Percentiles rank a stretch among this genome's conserved stretches.
Conservation (phyloP, 345 rosid genomes). For the Balakata baccata region DNA sequence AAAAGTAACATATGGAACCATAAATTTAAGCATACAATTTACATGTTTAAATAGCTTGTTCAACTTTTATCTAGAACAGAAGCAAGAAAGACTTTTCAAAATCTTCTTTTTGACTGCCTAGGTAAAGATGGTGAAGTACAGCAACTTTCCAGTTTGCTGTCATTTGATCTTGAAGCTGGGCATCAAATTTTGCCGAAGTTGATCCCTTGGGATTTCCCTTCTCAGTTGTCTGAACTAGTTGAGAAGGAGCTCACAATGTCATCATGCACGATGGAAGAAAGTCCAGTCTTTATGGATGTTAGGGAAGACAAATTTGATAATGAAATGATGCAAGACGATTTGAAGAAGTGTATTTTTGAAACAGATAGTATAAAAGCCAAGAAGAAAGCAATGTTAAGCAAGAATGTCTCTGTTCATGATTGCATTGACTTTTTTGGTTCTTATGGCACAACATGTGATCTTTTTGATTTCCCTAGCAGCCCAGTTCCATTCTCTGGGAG, state of each 20-base stretch:
- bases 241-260: constrained; percentile 63
- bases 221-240: constrained; percentile 64
- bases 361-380: constrained; percentile 51
- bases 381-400: constrained; percentile 73
- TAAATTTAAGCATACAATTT: neutral
- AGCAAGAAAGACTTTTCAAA: neutral
- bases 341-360: constrained; percentile 34
- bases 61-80: neutral
- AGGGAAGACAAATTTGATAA: constrained; percentile 40
- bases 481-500: constrained; percentile 39
- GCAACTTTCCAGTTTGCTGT: constrained; percentile 25
- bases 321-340: constrained; percentile 31
- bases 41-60: neutral
- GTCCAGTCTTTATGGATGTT: constrained; percentile 28
- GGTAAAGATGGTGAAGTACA: constrained; percentile 43
- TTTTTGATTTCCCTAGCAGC: constrained; percentile 42
- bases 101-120: constrained; percentile 26
- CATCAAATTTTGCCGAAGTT: constrained; percentile 60
- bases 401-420: constrained; percentile 48
- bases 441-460: constrained; percentile 27
- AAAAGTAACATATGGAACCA: neutral
- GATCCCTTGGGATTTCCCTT: constrained; percentile 68
- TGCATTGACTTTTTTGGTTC: constrained; percentile 40
- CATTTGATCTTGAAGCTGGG: constrained; percentile 57
- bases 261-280: constrained; percentile 46